Evolutionary conservation across 108 stramenopile species (phyloP).

Genomic region (Skeletonema costatum): DNA sequence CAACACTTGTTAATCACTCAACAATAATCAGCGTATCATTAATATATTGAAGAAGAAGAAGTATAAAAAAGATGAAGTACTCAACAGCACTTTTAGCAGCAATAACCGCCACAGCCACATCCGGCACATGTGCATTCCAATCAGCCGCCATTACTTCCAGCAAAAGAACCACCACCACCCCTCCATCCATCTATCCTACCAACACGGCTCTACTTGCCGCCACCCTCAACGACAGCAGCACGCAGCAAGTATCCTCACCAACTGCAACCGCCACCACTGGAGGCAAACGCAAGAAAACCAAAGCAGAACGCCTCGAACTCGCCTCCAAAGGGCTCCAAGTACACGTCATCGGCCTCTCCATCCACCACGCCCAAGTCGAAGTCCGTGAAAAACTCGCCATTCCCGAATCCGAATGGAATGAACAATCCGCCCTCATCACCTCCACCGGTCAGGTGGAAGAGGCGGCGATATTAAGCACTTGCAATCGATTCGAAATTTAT

Average conservation of each 20-base stretch:
- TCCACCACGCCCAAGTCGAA: slow-evolving; percentile 96
- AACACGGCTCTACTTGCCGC: slow-evolving; percentile 27
- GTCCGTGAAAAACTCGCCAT: slow-evolving; percentile 98
- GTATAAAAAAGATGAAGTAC: slow-evolving; percentile 25
- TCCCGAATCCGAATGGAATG: slow-evolving; percentile 95
- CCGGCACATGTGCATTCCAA: slow-evolving; percentile 29
- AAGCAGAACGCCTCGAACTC: slow-evolving; percentile 74
- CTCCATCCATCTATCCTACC: too few relatives aligned
- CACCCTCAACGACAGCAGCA: slow-evolving; percentile 20
- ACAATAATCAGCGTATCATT: too few relatives aligned
- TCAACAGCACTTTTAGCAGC: slow-evolving; percentile 29
- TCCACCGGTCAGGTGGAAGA: slow-evolving; percentile 84
- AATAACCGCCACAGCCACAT: background rate
- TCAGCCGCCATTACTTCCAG: slow-evolving; percentile 4
- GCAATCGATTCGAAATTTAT: slow-evolving; percentile 99
- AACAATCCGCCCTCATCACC: slow-evolving; percentile 79
- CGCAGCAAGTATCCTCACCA: background rate
- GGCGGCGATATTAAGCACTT: slow-evolving; percentile 96
- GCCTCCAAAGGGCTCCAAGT: slow-evolving; percentile 94
- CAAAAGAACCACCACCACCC: slow-evolving; percentile 1
- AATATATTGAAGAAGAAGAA: too few relatives aligned
- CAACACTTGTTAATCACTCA: too few relatives aligned
- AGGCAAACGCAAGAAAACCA: slow-evolving; percentile 36
- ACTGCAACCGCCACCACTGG: background rate
- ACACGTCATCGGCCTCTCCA: slow-evolving; percentile 94